Conservation (phyloP, 208 protist genomes). For the Trypanosoma vivax region DNA sequence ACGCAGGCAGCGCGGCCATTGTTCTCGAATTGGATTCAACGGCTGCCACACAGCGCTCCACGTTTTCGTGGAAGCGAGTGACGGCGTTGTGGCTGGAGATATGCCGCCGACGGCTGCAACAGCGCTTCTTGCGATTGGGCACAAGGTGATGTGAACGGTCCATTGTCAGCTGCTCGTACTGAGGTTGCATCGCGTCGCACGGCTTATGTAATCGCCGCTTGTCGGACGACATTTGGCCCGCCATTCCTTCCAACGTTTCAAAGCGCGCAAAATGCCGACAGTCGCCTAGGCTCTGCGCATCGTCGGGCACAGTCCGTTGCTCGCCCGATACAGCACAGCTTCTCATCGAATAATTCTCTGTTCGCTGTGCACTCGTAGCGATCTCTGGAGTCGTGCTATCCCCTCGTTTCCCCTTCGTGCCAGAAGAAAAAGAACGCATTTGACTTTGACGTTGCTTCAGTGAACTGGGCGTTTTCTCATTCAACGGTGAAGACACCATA, state of each 20-base stretch:
- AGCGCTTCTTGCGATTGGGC: too few relatives aligned
- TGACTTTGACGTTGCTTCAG: not conserved
- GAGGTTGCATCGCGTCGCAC: too few relatives aligned
- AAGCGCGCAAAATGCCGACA: not conserved
- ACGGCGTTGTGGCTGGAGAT: not conserved
- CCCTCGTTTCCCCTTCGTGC: not conserved
- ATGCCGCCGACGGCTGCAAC: not conserved
- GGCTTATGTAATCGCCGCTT: too few relatives aligned
- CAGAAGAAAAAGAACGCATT: not conserved
- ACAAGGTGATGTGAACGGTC: too few relatives aligned
- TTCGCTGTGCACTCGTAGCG: slow-evolving; percentile 15
- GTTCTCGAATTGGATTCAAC: not conserved
- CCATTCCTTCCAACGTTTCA: not conserved
- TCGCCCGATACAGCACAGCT: slow-evolving; percentile 9
- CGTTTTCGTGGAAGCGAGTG: slow-evolving; percentile 15
- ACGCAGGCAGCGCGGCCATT: slow-evolving; percentile 2
- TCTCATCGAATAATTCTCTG: slow-evolving; percentile 17
- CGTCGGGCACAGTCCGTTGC: not conserved
- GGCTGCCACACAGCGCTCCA: slow-evolving; percentile 14
- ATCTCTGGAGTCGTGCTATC: slow-evolving; percentile 21
- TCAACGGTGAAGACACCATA: too few relatives aligned
- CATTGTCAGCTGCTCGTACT: too few relatives aligned
- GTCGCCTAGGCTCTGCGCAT: not conserved
- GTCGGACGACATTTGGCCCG: too few relatives aligned
- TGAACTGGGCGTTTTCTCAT: too few relatives aligned